These are phyloP conservation scores for Chalaropsis ovoidea DNA, from an alignment of 2,329 filamentous ascomycete genomes.

Conservation along the genomic window DNA sequence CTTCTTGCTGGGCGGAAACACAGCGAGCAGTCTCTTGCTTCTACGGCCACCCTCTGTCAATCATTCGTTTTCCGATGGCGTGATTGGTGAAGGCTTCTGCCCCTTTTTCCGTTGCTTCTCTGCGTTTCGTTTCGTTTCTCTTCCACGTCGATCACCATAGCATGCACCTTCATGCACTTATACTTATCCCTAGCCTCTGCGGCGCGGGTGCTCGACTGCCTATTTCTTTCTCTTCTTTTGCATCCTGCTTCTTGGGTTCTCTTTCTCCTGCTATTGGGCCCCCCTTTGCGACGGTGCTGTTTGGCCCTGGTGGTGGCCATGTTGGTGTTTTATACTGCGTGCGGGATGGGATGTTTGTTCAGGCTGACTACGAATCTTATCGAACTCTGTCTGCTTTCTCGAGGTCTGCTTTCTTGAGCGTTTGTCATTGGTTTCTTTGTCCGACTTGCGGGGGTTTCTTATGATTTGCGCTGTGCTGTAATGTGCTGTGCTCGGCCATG, in stretches of 20 bases:
- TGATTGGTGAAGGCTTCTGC: neutral
- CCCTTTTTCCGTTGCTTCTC: constrained; percentile 20
- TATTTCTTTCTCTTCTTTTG: neutral
- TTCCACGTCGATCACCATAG: constrained; percentile 15
- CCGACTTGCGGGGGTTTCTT: constrained; percentile 28
- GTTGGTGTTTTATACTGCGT: constrained; percentile 2
- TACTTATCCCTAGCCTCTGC: neutral
- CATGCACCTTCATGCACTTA: neutral
- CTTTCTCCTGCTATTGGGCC: neutral
- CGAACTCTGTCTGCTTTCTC: neutral
- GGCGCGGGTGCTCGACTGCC: neutral
- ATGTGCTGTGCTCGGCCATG: constrained; percentile 4
- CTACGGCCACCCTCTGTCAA: neutral
- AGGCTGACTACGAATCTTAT: neutral
- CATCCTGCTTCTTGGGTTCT: neutral
- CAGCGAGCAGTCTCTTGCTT: constrained; percentile 13
- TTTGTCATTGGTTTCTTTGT: constrained; percentile 24
- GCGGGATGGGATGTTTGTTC: neutral
- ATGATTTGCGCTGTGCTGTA: constrained; percentile 20
- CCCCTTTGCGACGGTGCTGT: constrained; percentile 16
- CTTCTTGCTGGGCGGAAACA: neutral
- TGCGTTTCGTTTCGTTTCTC: constrained; percentile 23
- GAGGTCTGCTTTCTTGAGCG: constrained; percentile 6
- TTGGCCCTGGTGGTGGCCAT: constrained; percentile 14
- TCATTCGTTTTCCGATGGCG: too few relatives aligned